Base-by-base conservation (phyloP, 2,329 filamentous ascomycete species). In the Penicillium corylophilum region DNA sequence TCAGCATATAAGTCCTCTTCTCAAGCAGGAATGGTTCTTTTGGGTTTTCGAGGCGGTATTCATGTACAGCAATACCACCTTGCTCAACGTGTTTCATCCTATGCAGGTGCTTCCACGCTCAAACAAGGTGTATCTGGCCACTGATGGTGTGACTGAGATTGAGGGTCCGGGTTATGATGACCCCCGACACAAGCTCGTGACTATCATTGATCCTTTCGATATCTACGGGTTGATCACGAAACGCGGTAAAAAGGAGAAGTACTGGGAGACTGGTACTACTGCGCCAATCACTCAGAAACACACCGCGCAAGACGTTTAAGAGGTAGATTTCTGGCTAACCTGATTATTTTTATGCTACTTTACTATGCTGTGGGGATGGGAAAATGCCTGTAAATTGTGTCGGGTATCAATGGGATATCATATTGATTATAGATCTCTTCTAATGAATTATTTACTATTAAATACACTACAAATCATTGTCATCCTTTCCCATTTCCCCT, bases 11-110 rank as follows among this genome's bases (percentile, higher is more conserved):
- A 66, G 62, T 26, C 66, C 67, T 1, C 36, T 68, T 15, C 47
- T 69, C 46, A 70, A 70, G 38, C 72, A 79, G 44, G 80, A 83
- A 50, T 74, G 74, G 60, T 79, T 77, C 56, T 79, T 82, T 54
- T 83, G 77, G 74, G 67, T 82, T 28, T 81, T 83, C 51, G 81
- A 83, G 57, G 74, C 72, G 4, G 62, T 69, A 2, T 73, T 81
- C 46, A 81, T 83, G 74, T 75, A 79, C 16, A 54, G 73, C 44
- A 81, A 81, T 54, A 78, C 76, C 12, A 70, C 73, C 4, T 56
- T 82, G 46, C 67, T 82, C n/a, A 81, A 81, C 53, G 49, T 78
- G 18, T 79, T 73, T 42, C 79, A 81, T 48, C 80, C 80, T 0
- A 79, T 77, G 33, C 73, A 69, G 29, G 76, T 71, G 24, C 65